phyloP scores from a whole-genome alignment of 1,139 yeast species.

The Nadsonia starkeyi-henricii region DNA sequence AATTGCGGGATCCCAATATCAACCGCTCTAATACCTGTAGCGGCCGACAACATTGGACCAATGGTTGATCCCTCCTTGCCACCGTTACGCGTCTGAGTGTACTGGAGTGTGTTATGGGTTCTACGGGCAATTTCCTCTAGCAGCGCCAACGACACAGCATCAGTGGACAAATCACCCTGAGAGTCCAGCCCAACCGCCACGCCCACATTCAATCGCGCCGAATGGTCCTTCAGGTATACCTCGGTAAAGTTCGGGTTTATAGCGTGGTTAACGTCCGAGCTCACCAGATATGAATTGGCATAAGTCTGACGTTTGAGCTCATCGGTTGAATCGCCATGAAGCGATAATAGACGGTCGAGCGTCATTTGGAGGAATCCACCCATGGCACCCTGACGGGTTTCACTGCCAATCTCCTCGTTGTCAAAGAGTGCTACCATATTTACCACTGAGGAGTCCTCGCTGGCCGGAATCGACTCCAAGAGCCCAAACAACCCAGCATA shows the following conservation, averaged over 20 bases:
- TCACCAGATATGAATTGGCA: constrained; percentile 66
- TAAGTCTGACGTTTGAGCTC: constrained; percentile 21
- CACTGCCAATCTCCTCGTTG: constrained; percentile 87
- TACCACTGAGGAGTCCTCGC: constrained; percentile 47
- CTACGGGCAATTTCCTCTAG: constrained; percentile 48
- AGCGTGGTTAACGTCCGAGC: constrained; percentile 94
- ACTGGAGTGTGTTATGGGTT: constrained; percentile 51
- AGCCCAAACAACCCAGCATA: constrained; percentile 66
- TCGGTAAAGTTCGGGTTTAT: constrained; percentile 74
- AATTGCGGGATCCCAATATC: constrained; percentile 89
- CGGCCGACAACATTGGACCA: constrained; percentile 81
- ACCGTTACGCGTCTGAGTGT: constrained; percentile 54
- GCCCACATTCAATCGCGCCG: constrained; percentile 69
- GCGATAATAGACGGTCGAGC: constrained; percentile 48
- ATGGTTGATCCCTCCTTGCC: constrained; percentile 93
- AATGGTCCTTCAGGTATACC: constrained; percentile 58
- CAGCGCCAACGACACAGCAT: constrained; percentile 52
- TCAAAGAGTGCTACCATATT: constrained; percentile 71
- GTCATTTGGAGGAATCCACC: constrained; percentile 74
- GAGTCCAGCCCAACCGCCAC: constrained; percentile 58
- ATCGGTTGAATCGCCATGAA: constrained; percentile 35
- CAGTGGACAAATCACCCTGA: constrained; percentile 73
- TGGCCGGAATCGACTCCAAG: constrained; percentile 28
- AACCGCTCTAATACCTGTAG: constrained; percentile 74
- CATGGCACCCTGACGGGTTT: constrained; percentile 89